A percentile compares a stretch with the other conserved stretches of the same genome.
phyloP scores from a whole-genome alignment of 768 basidiomycete species.

The Calocera viscosa region DNA sequence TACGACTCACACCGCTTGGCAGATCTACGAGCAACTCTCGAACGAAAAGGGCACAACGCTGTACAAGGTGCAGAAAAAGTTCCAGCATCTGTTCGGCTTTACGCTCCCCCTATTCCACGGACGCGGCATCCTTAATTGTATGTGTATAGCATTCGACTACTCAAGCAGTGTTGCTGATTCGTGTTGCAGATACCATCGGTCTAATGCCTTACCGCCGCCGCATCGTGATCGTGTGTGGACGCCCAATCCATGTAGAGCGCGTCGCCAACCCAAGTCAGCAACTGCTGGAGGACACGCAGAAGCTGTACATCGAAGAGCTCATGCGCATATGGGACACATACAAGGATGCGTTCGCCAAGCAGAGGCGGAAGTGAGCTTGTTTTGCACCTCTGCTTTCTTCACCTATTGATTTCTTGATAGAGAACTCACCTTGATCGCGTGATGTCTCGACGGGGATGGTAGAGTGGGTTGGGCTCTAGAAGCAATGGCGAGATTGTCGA shows the following conservation, averaged over 20 bases:
- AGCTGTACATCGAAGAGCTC: constrained; percentile 81
- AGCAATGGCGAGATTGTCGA: neutral
- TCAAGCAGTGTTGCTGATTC: neutral
- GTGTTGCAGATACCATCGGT: constrained; percentile 68
- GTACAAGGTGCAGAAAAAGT: constrained; percentile 75
- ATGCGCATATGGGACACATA: constrained; percentile 95
- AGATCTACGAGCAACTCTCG: constrained; percentile 97
- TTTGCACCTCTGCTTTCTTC: neutral
- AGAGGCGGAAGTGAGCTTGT: constrained; percentile 38
- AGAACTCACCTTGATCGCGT: neutral
- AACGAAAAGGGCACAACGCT: constrained; percentile 86
- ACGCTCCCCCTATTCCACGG: constrained; percentile 97
- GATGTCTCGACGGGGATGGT: neutral
- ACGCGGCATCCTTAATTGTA: constrained; percentile 86
- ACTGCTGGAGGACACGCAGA: constrained; percentile 65
- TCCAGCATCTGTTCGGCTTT: constrained; percentile 87
- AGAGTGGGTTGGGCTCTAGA: neutral
- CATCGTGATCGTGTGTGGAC: constrained; percentile 95
- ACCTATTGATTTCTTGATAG: neutral
- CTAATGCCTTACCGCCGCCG: constrained; percentile 90
- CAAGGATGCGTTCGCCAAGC: constrained; percentile 84
- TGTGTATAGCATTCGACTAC: constrained; percentile 19
- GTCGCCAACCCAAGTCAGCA: constrained; percentile 72
- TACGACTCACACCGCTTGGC: neutral
- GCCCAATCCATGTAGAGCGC: constrained; percentile 68